phyloP scores from a whole-genome alignment of 1,139 yeast genomes.

The Geotrichum fermentans region DNA sequence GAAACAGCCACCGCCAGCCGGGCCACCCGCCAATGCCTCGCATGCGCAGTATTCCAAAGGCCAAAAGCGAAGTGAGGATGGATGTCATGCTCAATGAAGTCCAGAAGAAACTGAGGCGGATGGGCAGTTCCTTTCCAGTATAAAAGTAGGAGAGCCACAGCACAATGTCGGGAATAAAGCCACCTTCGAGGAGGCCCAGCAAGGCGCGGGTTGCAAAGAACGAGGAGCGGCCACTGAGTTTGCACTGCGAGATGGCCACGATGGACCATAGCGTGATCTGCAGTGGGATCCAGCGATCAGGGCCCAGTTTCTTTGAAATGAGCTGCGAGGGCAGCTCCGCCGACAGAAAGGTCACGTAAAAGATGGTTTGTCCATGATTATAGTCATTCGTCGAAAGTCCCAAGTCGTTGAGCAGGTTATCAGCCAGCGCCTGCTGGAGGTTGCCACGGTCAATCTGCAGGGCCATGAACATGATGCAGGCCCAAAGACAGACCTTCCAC shows the following conservation, averaged over 20 bases:
- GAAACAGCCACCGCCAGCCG: conserved; percentile 60
- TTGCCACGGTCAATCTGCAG: conserved; percentile 51
- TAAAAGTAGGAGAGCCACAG: conserved; percentile 51
- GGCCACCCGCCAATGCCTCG: conserved; percentile 44
- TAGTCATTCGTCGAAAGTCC: conserved; percentile 45
- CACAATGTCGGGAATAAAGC: conserved; percentile 49
- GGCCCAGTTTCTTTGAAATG: conserved; percentile 48
- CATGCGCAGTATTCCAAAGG: conserved; percentile 40
- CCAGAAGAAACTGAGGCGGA: conserved; percentile 48
- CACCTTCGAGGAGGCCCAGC: conserved; percentile 49
- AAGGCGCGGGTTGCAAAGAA: conserved; percentile 44
- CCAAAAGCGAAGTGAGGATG: conserved; percentile 35
- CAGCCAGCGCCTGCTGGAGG: conserved; percentile 47
- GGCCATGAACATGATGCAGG: conserved; percentile 43
- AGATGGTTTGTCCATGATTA: conserved; percentile 47
- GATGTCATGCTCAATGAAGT: conserved; percentile 25
- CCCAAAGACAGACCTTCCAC: conserved; percentile 40
- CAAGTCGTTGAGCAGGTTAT: conserved; percentile 44
- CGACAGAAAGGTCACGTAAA: conserved; percentile 42
- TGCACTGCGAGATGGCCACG: conserved; percentile 45
- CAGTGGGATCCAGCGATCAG: conserved; percentile 50
- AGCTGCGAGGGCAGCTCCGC: conserved; percentile 53
- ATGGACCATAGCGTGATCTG: conserved; percentile 49
- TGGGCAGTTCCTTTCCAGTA: conserved; percentile 45
- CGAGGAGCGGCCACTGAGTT: conserved; percentile 35